A percentile compares a stretch with the other conserved stretches of the same genome.
Evolutionary conservation across 805 yeast genomes (phyloP).

Genomic region (Kodamaea leandrae): DNA sequence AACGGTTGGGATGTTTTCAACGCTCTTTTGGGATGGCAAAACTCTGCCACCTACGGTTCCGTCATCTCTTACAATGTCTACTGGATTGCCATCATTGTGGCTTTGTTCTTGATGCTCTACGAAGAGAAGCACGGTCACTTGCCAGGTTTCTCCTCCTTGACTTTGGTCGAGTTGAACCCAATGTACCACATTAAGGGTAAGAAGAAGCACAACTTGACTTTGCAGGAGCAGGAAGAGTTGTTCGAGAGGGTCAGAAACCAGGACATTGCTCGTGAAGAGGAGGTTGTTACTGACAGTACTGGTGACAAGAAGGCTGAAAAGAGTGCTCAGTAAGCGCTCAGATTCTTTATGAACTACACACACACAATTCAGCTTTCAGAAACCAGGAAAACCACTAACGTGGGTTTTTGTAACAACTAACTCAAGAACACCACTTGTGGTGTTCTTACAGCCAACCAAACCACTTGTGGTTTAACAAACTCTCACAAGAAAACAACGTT

Average conservation of each 20-base stretch:
- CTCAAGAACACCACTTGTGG: no score
- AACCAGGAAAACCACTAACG: no score
- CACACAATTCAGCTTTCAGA: slow-evolving; percentile 3
- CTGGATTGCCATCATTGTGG: slow-evolving; percentile 69
- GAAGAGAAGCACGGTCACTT: slow-evolving; percentile 84
- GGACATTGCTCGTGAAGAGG: slow-evolving; percentile 4
- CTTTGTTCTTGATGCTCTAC: slow-evolving; percentile 61
- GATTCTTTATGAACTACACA: slow-evolving; percentile 3
- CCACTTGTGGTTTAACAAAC: no score
- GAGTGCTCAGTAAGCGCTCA: slow-evolving; percentile 3
- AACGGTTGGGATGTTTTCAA: slow-evolving; percentile 98
- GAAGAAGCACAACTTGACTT: slow-evolving; percentile 32
- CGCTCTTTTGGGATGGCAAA: slow-evolving; percentile 95
- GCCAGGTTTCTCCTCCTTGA: slow-evolving; percentile 57
- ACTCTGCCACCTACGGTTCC: slow-evolving; percentile 91
- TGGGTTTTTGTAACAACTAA: no score
- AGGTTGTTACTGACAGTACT: slow-evolving; percentile 7
- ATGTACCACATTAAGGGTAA: slow-evolving; percentile 34
- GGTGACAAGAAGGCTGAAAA: slow-evolving; percentile 7
- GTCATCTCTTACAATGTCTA: slow-evolving; percentile 84
- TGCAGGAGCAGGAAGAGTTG: slow-evolving; percentile 34
- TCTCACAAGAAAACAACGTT: no score
- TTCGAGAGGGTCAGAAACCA: slow-evolving; percentile 26
- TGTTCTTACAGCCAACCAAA: no score
- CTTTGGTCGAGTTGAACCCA: slow-evolving; percentile 32